Evolutionary conservation across 2,329 filamentous ascomycete species (phyloP), one percentile per base, ranked within the genome.

Genomic region (Thermoascus crustaceus): DNA sequence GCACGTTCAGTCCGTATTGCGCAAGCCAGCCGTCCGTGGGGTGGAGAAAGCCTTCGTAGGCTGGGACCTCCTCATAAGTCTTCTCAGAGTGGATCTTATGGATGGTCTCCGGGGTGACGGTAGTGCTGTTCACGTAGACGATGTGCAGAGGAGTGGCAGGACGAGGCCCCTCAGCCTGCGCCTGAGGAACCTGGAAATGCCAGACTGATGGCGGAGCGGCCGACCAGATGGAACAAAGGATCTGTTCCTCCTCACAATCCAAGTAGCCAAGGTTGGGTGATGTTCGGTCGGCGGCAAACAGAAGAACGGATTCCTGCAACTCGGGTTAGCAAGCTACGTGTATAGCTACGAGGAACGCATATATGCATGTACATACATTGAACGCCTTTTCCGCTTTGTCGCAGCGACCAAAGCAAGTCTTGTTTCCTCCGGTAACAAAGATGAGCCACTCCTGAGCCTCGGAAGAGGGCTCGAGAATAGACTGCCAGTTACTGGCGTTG

Each of bases 371-470:
- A 49, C 62, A 51, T 55, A 68, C 66, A 44, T 68, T 66, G 57
- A 65, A 71, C 5, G 72, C 72, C 48, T 66, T 66, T 35, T 77
- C 72, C 8, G 71, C 66, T 29, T 60, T 62, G 19, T 51, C 66
- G 55, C 77, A 81, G 42, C 69, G 58, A 43, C 76, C 76, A 47
- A 69, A 77, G 62, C 77, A 81, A 23, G 74, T 78, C 57, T 71
- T 72, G 62, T 81, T 80, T 29, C 75, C 76, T 40, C 77, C 77
- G 4, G 75, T 79, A 29, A 78, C 56, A 52, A 68, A 78, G 34
- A 81, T 55, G 45, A 78, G 60, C 75, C 74, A 80, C 67, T 73
- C 50, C 66, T 72, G 29, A 55, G 61, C 41, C 60, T 55, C 39
- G 2, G 50, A 44, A 17, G 57, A 50, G 11, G 64, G 61, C 23